Evolutionary conservation across 179 eudicot species (phyloP), one percentile per base, ranked within the genome.

Genomic region (Beta lomatogona): DNA sequence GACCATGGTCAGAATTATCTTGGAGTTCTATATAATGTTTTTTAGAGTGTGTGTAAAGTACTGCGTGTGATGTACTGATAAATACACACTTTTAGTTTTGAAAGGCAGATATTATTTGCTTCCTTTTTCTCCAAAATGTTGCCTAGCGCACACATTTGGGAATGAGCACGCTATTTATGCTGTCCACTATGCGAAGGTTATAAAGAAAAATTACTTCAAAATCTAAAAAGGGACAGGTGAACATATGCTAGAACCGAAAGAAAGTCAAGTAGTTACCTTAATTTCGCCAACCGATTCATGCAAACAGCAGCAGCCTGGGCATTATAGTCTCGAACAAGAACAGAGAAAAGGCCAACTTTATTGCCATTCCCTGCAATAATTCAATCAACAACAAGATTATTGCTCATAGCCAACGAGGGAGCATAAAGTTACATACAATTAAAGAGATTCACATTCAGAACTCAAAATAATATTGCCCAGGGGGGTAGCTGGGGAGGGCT

Each of bases 201-300:
- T 36, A 61, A 61, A 21, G 14, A 11, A 15, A 61, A 4, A n/a
- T 61, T 7, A 14, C n/a, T 58, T 58, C 8, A 18, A 58, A 16
- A 4, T 58, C 21, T 58, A n/a, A 58, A 18, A 58, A 14, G 21
- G 3, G 5, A n/a, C 18, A 58, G 19, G 18, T 58, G 22, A 16
- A 4, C 9, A 80, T 10, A 13, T 46, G 46, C 75, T n/a, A 21
- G 41, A 36, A 45, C 57, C 36, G 57, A 63, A 58, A 84, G 63
- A 45, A 73, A 73, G 11, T 73, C 21, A 68, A 64, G n/a, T 14
- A 57, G 36, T 31, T 88, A 94, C 99, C 99, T 97, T 77, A 97
- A 76, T 89, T 97, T 94, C 53, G 99, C 98, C 59, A 97, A 83
- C 44, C 98, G 94, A 85, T 94, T 97, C 99, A 97, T 97, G 86